Evolutionary conservation across 2,329 filamentous ascomycete genomes (phyloP).

Genomic region (Sarocladium brachiariae): DNA sequence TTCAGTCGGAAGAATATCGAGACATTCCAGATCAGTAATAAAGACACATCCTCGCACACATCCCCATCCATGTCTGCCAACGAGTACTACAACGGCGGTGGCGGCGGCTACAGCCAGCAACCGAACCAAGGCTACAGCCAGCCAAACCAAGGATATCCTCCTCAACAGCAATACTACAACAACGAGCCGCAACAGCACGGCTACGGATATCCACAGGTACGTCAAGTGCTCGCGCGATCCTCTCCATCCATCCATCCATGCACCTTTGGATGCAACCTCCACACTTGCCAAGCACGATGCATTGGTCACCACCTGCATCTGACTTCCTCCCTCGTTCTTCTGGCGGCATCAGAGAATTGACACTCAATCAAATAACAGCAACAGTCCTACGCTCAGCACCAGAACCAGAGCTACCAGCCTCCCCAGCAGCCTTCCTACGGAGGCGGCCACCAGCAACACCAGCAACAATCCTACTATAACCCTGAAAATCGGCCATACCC

Average conservation of each 20-base stretch:
- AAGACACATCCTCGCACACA: no score
- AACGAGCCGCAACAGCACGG: background rate
- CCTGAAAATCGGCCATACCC: conserved; percentile 15
- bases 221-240: no score
- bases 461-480: conserved; percentile 10
- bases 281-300: background rate
- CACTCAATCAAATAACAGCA: conserved; percentile 1
- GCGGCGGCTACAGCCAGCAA: background rate
- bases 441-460: conserved; percentile 16
- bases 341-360: background rate
- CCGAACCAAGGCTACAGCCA: background rate
- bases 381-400: conserved; percentile 10
- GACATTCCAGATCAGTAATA: no score
- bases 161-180: conserved; percentile 4
- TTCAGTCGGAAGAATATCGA: no score
- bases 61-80: conserved; percentile 8
- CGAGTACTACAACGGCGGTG: conserved; percentile 6
- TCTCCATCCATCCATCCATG: no score
- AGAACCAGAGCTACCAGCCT: conserved; percentile 8
- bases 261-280: background rate
- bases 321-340: background rate
- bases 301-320: background rate
- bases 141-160: conserved; percentile 3
- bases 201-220: background rate
- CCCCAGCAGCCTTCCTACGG: conserved; percentile 7